Percentiles rank a stretch among this genome's conserved stretches.
These are phyloP conservation scores for Candida pseudoviswanathii DNA, from an alignment of 1,139 yeast species.

Conservation along the genomic window DNA sequence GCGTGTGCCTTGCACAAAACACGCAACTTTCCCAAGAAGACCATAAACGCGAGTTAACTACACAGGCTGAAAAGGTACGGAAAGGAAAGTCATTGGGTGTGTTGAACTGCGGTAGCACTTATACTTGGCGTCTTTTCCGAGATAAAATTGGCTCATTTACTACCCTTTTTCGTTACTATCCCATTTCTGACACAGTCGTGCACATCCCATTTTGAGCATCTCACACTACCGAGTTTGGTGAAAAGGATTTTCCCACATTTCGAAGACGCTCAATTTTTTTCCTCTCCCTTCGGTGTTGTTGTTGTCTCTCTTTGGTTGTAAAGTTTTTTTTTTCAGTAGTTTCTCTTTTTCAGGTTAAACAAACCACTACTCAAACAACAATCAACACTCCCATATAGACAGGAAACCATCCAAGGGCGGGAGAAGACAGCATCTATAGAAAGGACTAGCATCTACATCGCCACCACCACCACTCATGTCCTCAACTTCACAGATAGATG, in stretches of 20 bases:
- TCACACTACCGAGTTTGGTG: slow-evolving; percentile 6
- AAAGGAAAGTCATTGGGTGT: neutral
- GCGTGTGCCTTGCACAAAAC: slow-evolving; percentile 1
- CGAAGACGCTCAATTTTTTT: slow-evolving; percentile 11
- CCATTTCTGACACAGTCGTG: neutral
- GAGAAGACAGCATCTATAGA: neutral
- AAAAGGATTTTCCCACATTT: slow-evolving; percentile 11
- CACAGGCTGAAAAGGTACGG: too few species aligned
- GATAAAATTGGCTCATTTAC: too few species aligned
- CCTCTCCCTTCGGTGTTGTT: neutral
- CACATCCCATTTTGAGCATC: slow-evolving; percentile 11
- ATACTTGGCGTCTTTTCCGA: too few species aligned
- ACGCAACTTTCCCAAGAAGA: neutral
- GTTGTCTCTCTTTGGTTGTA: neutral
- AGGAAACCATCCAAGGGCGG: neutral
- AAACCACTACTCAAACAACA: neutral
- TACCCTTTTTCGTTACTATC: too few species aligned
- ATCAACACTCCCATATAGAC: neutral
- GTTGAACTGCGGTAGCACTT: too few species aligned
- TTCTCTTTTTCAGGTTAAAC: slow-evolving; percentile 1
- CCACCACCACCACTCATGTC: slow-evolving; percentile 33
- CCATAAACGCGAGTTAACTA: neutral
- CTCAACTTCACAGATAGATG: slow-evolving; percentile 54
- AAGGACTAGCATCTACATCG: neutral
- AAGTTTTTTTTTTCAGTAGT: slow-evolving; percentile 5